Evolutionary conservation across 2,329 filamentous ascomycete species (phyloP), one percentile per base, ranked within the genome.

Genomic region (Apiospora malaysiana): DNA sequence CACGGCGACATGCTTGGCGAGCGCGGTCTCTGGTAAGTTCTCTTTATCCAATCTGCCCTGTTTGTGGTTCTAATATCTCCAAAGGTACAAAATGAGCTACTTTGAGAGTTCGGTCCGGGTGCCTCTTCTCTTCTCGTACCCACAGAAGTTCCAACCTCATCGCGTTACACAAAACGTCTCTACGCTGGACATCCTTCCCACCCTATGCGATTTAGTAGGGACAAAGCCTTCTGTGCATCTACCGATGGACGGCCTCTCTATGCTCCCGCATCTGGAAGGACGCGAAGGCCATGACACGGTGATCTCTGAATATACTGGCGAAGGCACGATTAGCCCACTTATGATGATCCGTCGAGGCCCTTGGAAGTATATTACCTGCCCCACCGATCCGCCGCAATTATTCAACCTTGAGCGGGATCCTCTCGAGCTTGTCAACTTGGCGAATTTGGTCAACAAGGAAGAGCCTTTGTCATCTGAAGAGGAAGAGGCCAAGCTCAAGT

Each of bases 1-100:
- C 95, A 98, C 78, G 95, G 95, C 70, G 95, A 98, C 82, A 98
- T 98, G 95, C 89, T 98, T 9, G 95, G 95, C 71, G 95, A 98
- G 85, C 91, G 94, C 69, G 93, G 93, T 7, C 85, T 98, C 66
- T 98, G 95, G 95, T 89, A 80, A 75, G 79, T 72, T 45, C 27
- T 2, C 12, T 21, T n/a, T 12, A 12, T 67, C n/a, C 6, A 14
- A 12, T 9, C 2, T 2, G 16, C 10, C 68, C 16, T 18, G 56
- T 59, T n/a, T 21, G 69, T 7, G 7, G 40, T 32, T 2, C 68
- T 69, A 23, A 69, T 9, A 21, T 47, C 21, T 21, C 1, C 27
- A 7, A 51, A 83, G 81, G 81, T 95, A 97, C 86, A 98, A 98
- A 87, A 98, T 98, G 95, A 94, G 90, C 79, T 98, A 96, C 88